These are phyloP conservation scores for Gynochthodes officinalis DNA, from an alignment of 257 asterid species.

Conservation along the genomic window DNA sequence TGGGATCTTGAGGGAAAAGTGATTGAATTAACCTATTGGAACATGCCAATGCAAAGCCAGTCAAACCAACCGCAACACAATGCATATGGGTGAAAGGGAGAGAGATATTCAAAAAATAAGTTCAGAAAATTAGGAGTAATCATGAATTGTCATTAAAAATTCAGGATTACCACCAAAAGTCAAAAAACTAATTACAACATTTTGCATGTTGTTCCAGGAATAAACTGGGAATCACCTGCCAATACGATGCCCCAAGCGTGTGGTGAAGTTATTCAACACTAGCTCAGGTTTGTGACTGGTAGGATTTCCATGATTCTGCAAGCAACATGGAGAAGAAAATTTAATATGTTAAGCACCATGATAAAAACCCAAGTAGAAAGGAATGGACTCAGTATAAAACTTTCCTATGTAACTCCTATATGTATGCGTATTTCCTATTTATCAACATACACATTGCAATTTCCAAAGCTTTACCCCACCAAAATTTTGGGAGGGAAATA, in stretches of 20 bases:
- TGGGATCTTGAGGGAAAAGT: slow-evolving; percentile 86
- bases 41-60: background rate
- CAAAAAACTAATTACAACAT: background rate
- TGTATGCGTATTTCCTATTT: background rate
- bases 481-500: background rate
- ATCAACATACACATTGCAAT: background rate
- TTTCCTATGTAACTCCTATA: background rate
- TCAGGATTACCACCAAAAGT: background rate
- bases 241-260: slow-evolving; percentile 92
- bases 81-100: background rate
- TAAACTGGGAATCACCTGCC: slow-evolving; percentile 54
- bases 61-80: slow-evolving; percentile 3
- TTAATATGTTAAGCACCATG: background rate
- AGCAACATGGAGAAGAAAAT: slow-evolving; percentile 13
- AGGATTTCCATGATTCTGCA: slow-evolving; percentile 96
- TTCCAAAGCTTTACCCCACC: background rate
- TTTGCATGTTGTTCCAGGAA: background rate
- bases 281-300: slow-evolving; percentile 90
- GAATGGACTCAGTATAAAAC: background rate
- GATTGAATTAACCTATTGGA: slow-evolving; percentile 66
- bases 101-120: background rate
- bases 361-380: background rate
- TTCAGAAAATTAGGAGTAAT: background rate
- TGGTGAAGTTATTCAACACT: slow-evolving; percentile 77
- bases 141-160: background rate